Evolutionary conservation across 768 basidiomycete genomes (phyloP).

Genomic region (Termitomyces sp.): DNA sequence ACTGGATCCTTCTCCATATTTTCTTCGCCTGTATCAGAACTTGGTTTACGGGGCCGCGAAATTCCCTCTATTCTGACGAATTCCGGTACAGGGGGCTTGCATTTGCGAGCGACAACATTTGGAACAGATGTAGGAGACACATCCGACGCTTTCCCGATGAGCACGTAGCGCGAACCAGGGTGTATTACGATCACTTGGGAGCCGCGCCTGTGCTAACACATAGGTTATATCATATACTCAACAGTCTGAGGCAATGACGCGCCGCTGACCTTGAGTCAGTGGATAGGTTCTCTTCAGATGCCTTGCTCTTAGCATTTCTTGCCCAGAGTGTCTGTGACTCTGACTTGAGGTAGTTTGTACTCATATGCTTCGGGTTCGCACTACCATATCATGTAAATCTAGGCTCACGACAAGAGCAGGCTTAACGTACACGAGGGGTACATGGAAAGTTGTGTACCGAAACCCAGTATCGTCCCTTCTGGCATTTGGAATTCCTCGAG

Average conservation of each 20-base stretch:
- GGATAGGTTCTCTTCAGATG: conserved; percentile 31
- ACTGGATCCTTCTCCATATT: conserved; percentile 49
- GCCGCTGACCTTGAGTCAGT: conserved; percentile 43
- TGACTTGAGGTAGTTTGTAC: conserved; percentile 71
- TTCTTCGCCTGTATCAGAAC: conserved; percentile 20
- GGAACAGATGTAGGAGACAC: conserved; percentile 65
- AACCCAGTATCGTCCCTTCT: conserved; percentile 79
- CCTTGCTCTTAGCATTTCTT: conserved; percentile 57
- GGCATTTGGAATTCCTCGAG: conserved; percentile 75
- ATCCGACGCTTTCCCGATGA: conserved; percentile 74
- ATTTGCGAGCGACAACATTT: conserved; percentile 69
- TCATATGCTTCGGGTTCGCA: conserved; percentile 76
- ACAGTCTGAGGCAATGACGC: neutral
- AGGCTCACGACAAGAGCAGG: neutral
- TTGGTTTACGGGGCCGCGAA: conserved; percentile 37
- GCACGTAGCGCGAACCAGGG: conserved; percentile 67
- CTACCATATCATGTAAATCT: conserved; percentile 26
- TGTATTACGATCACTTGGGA: conserved; percentile 77
- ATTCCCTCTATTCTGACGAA: conserved; percentile 45
- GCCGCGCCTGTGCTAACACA: conserved; percentile 49
- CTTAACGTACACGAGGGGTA: conserved; percentile 60
- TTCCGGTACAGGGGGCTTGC: conserved; percentile 35
- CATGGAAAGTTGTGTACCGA: conserved; percentile 76
- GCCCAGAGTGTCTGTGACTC: conserved; percentile 73
- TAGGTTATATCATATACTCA: conserved; percentile 20